A percentile compares a stretch with the other conserved stretches of the same genome.
Evolutionary conservation across 2,329 filamentous ascomycete species (phyloP).

Genomic region (Daldinia sp.): DNA sequence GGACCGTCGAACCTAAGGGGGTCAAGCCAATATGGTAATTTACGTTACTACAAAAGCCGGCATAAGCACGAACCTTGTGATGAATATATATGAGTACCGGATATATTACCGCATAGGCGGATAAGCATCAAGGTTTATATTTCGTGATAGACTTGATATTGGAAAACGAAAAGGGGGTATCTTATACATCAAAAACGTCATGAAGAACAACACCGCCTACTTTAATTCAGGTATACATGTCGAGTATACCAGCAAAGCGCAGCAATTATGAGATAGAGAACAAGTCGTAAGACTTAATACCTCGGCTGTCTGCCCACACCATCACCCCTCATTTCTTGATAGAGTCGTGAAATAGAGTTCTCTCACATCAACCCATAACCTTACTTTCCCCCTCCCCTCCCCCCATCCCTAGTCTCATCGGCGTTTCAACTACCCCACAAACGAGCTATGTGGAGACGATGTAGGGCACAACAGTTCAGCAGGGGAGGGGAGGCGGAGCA

Average conservation of each 20-base stretch:
- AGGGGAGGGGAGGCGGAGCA: too few species aligned
- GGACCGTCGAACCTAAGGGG: constrained; percentile 5
- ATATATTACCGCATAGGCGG: background rate
- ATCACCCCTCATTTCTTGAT: background rate
- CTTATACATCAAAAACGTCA: background rate
- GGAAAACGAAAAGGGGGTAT: constrained; percentile 1
- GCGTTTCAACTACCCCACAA: background rate
- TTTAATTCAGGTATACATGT: too few species aligned
- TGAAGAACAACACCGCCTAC: background rate
- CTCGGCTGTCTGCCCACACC: background rate
- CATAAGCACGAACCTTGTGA: background rate
- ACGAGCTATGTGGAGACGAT: background rate
- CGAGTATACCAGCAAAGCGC: background rate
- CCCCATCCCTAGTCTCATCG: constrained; percentile 10
- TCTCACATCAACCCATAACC: constrained; percentile 28
- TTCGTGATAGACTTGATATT: background rate
- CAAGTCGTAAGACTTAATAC: background rate
- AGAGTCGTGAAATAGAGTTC: constrained; percentile 26
- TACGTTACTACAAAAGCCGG: background rate
- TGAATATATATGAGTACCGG: background rate
- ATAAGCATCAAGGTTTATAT: background rate
- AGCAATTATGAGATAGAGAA: background rate
- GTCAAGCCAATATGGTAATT: background rate
- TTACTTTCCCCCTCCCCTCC: constrained; percentile 11
- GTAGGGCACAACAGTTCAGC: too few species aligned